These are phyloP conservation scores for Backusella westeae DNA, from an alignment of 192 early-diverging fungal genomes.

Conservation along the genomic window DNA sequence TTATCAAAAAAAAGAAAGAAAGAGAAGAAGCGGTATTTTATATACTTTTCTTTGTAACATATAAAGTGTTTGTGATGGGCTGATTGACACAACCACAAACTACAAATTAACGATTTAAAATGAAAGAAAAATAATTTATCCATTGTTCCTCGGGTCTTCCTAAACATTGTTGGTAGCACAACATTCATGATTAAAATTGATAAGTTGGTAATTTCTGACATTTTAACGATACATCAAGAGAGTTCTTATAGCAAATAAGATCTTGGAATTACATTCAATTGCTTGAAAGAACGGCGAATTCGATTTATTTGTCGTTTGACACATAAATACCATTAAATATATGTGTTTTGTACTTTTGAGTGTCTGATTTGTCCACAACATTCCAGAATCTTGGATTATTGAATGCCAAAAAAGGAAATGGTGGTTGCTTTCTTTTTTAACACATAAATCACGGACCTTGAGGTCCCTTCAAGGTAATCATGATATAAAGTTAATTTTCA, in stretches of 20 bases:
- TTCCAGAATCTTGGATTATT: background rate
- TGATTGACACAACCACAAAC: background rate
- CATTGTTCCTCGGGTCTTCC: background rate
- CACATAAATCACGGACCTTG: background rate
- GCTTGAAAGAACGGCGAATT: background rate
- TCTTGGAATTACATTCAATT: background rate
- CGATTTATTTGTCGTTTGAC: background rate
- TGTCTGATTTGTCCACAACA: background rate
- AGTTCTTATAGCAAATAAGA: background rate
- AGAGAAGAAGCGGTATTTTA: background rate
- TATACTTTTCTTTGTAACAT: background rate
- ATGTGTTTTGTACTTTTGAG: background rate
- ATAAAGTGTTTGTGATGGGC: background rate
- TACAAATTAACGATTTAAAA: background rate
- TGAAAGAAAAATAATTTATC: constrained; percentile 4
- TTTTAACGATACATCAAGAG: background rate
- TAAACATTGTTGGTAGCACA: background rate
- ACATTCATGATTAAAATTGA: background rate
- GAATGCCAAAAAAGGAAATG: background rate
- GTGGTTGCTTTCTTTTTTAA: background rate
- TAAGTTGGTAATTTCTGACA: background rate
- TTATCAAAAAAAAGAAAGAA: background rate
- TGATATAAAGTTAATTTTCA: background rate
- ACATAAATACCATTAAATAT: background rate
- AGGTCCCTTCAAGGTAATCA: background rate